These are phyloP conservation scores for Globisporangium radiosum DNA, from an alignment of 352 stramenopile genomes.

Conservation along the genomic window DNA sequence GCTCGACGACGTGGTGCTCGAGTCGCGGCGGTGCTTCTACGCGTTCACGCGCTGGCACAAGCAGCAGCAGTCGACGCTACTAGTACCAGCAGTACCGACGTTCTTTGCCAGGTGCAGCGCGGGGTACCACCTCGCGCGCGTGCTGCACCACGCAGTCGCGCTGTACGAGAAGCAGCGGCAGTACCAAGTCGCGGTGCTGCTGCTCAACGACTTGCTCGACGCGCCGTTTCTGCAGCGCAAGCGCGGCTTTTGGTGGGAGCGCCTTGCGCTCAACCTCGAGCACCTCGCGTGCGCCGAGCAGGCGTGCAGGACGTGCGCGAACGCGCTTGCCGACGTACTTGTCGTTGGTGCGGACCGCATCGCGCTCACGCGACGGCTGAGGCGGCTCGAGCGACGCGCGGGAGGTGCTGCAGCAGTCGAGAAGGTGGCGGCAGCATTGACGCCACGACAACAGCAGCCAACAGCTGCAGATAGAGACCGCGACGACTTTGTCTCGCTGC, in stretches of 20 bases:
- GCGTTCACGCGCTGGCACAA: slow-evolving; percentile 38
- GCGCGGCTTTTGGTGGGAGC: slow-evolving; percentile 68
- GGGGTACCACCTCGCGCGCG: slow-evolving; percentile 58
- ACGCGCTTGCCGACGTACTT: slow-evolving; percentile 49
- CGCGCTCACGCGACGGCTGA: slow-evolving; percentile 36
- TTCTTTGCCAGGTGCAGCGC: slow-evolving; percentile 70
- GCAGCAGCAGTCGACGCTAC: neutral
- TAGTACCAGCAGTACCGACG: slow-evolving; percentile 12
- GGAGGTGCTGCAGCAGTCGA: neutral
- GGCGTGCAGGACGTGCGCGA: slow-evolving; percentile 34
- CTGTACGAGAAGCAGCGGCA: slow-evolving; percentile 76
- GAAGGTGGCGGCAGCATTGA: no score
- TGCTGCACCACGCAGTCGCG: slow-evolving; percentile 41
- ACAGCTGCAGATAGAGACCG: neutral
- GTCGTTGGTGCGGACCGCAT: slow-evolving; percentile 52
- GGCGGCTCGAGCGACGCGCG: slow-evolving; percentile 32
- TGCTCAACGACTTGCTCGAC: slow-evolving; percentile 63
- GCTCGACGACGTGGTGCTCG: slow-evolving; percentile 56
- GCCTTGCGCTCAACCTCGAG: slow-evolving; percentile 67
- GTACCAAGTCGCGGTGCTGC: slow-evolving; percentile 56
- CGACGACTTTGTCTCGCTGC: slow-evolving; percentile 11
- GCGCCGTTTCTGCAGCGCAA: slow-evolving; percentile 52
- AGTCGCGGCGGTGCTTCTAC: slow-evolving; percentile 37
- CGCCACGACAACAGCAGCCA: neutral
- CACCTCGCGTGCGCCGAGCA: slow-evolving; percentile 58